Evolutionary conservation across 1,139 yeast genomes (phyloP), one percentile per base, ranked within the genome.

Genomic region (Waltiozyma sp.): DNA sequence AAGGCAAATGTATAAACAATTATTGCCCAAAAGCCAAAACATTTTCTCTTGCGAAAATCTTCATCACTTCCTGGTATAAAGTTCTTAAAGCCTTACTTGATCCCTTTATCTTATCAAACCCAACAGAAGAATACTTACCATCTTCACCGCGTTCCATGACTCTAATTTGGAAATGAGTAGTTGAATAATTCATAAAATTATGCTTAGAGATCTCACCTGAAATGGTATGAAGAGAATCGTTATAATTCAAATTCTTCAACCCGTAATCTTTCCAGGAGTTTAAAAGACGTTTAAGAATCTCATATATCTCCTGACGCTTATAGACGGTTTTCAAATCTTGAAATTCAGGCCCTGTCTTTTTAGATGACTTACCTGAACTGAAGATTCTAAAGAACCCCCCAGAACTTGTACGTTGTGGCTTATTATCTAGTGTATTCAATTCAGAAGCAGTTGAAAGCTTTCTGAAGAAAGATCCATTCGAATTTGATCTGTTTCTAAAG

Each of bases 251-350:
- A 47, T 75, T 72, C 52, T 73, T 76, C 56, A 82, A 63, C 9
- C 91, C 89, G 55, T 81, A 81, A 49, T 74, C 76, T 15, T 77
- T 72, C 91, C 91, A 82, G 13, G 82, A 77, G 42, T 63, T 67
- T 52, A 82, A 65, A 47, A 81, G 69, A 36, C 84, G 77, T 59
- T 68, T 72, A 52, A 82, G 64, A 4, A 87, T 87, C 37, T 77
- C 73, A 42, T 73, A 70, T 71, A 81, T 72, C 57, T 81, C 86
- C 15, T 47, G 48, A 9, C 63, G 56, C 19, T 57, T 56, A 40
- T 62, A 61, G 14, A 52, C 54, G 2, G 66, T 59, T 37, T 55
- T 53, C 28, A 64, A 42, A 33, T 33, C 36, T 4, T 55, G 45
- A 38, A 49, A 49, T 14, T 37, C 41, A 19, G 33, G 23, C 28